phyloP scores from a whole-genome alignment of 768 basidiomycete genomes.

The Suillus hirtellus region DNA sequence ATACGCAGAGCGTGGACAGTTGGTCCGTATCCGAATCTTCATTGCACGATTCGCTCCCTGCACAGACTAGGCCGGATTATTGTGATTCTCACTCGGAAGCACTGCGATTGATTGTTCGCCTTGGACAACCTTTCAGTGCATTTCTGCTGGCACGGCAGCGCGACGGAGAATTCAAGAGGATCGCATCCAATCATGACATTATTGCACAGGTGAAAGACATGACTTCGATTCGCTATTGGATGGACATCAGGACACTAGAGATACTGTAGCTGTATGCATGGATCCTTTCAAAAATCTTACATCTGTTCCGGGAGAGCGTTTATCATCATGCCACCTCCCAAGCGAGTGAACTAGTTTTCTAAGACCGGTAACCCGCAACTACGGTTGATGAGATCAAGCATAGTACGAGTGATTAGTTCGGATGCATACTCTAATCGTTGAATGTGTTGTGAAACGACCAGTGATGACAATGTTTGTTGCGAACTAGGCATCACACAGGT shows the following conservation, averaged over 20 bases:
- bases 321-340: no score
- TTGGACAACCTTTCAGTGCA: slow-evolving; percentile 2
- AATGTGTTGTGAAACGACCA: no score
- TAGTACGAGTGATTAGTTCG: no score
- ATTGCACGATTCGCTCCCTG: neutral
- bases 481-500: no score
- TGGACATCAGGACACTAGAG: neutral
- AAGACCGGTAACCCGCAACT: no score
- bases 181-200: neutral
- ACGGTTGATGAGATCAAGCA: no score
- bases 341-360: no score
- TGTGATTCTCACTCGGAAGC: neutral
- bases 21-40: neutral
- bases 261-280: neutral
- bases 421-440: no score
- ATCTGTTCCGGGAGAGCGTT: no score
- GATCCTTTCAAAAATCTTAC: no score
- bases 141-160: neutral
- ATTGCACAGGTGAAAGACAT: neutral
- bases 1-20: neutral
- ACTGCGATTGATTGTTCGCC: neutral
- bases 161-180: neutral
- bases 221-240: neutral
- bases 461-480: no score
- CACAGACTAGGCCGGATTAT: neutral